Base-by-base conservation (phyloP, 1,284 basidiomycete species). In the Ganoderma lucidum region DNA sequence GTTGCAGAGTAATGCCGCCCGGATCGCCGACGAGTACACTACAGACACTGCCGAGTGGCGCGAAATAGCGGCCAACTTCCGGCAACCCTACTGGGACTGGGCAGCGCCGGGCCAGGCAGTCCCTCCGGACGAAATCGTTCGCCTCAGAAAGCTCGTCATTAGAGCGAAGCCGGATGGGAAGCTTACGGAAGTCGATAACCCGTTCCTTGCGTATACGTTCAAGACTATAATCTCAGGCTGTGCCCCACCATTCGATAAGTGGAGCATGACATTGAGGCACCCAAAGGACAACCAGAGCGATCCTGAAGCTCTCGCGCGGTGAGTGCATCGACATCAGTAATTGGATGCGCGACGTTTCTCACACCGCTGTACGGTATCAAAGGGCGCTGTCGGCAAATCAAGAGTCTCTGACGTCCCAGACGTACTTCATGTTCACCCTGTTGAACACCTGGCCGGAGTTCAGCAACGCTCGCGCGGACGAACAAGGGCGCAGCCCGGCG, bases 21-120 rank as follows among this genome's bases (percentile, higher is more conserved):
- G 61, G 9, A 69, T 69, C 30, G 70, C 64, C 2, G 55, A 53
- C 8, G 28, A 37, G 23, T 71, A 71, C 48, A 51, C 44, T 10
- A 59, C n/a, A 12, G 23, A 56, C 15, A 28, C 61, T 8, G 8
- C 17, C 12, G 51, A 39, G 19, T 67, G 62, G 62, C 39, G 23
- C 30, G 37, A 42, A 1, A 67, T 64, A 2, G 67, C 67, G 0
- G 51, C 35, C 32, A 42, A 45, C 15, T 35, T 68, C 5, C 67
- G 70, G 15, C 62, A 60, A 19, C 70, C 70, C 12, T 71, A 55
- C 56, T 69, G 67, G 70, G 70, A 71, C 58, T 71, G 70, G 70
- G 64, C 70, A 6, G 39, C 35, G 14, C 3, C 58, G 1, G 23
- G 32, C 28, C 35, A 53, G n/a, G 30, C 64, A 1, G 42, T 45